Base-by-base conservation (phyloP, 495 filamentous ascomycete genomes). In the Penicillium waksmanii region DNA sequence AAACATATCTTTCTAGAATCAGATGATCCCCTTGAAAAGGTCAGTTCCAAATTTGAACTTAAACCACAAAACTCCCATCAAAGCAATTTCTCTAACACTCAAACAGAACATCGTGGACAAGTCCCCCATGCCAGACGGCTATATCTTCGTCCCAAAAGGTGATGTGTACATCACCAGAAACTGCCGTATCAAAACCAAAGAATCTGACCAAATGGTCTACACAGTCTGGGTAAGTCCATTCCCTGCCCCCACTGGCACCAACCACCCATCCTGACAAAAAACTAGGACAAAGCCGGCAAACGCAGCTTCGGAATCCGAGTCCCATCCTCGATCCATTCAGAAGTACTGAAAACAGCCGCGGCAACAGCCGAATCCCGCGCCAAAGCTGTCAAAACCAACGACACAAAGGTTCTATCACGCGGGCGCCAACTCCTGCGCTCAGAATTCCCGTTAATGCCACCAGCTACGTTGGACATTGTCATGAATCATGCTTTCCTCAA, bases 111-210 rank as follows among this genome's bases (percentile, higher is more conserved):
- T 76, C 51, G 60, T 69, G 27, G 53, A 66, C 23, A 43, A 21
- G 23, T 51, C 60, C 2, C 64, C 66, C 3, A 54, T 72, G 53
- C 70, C 69, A 18, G 53, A 64, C 13, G 72, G 65, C 10, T 84
- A 83, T 65, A 62, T 73, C 13, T 82, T 82, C 58, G 80, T 83
- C 34, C 76, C 73, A n/a, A 80, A 76, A 58, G 82, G 81, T 10
- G 69, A 79, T 60, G 70, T 76, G 19, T 84, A 84, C 63, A 72
- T 83, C 21, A 85, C 81, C 18, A 67, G 77, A 4, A 65, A 81
- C 55, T 82, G 79, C 53, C 76, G 77, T n/a, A 66, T 59, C 35
- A 70, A 74, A 27, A 82, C 80, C 15, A 78, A 79, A 56, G 71
- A 79, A 38, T 70, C 73, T 11, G 56, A 65, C 18, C 67, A 66